Evolutionary conservation across 148 eudicot species (phyloP).

Genomic region (Mesembryanthemum crystallinum): DNA sequence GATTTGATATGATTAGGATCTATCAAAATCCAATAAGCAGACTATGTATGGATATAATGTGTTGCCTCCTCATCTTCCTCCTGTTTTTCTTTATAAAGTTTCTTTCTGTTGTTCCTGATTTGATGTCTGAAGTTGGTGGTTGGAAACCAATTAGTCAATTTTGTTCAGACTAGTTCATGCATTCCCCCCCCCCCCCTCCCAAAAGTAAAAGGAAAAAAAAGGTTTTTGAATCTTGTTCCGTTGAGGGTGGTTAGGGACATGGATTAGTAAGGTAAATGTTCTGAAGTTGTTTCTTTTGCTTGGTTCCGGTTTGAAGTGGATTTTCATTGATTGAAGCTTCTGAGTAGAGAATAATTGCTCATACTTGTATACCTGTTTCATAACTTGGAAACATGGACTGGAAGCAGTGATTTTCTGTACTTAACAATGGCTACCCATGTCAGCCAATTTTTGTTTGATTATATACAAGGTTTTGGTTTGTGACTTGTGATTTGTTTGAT

Average conservation of each 20-base stretch:
- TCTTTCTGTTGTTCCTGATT: neutral
- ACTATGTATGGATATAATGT: no score
- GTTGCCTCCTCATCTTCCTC: no score
- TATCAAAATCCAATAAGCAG: no score
- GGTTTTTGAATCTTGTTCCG: neutral
- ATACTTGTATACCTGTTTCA: neutral
- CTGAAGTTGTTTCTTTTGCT: neutral
- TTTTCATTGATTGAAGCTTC: neutral
- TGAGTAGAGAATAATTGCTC: neutral
- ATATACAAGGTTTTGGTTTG: neutral
- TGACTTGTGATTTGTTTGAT: neutral
- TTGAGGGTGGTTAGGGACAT: neutral
- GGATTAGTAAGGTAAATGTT: neutral
- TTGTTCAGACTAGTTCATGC: neutral
- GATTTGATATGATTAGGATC: no score
- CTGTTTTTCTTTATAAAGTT: neutral
- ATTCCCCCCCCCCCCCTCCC: neutral
- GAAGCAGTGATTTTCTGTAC: neutral
- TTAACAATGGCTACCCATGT: neutral
- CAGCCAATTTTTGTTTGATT: neutral
- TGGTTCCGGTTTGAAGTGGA: neutral
- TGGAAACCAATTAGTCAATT: no score
- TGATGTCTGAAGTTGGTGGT: neutral
- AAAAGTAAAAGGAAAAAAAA: no score
- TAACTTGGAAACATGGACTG: neutral